Evolutionary conservation across 148 eudicot species (phyloP).

Genomic region (Rhododendron henanense): DNA sequence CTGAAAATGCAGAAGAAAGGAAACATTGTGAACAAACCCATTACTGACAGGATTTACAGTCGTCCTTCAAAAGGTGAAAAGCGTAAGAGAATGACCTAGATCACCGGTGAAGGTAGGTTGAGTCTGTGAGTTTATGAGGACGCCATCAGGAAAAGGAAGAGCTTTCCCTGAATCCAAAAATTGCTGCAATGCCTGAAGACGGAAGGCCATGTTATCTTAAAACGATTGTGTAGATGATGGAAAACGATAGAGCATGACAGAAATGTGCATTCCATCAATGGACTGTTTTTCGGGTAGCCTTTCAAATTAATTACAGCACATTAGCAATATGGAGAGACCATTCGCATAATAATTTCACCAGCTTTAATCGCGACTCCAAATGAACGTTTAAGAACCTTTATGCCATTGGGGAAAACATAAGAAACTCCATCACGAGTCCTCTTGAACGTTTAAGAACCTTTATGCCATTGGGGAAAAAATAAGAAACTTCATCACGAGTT

Average conservation of each 20-base stretch:
- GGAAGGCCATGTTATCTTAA: not conserved
- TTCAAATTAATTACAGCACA: not conserved
- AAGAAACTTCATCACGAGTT: not conserved
- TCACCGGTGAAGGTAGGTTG: slow-evolving; percentile 57
- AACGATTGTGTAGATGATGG: not conserved
- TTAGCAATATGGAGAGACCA: not conserved
- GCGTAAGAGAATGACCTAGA: slow-evolving; percentile 42
- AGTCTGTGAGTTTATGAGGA: slow-evolving; percentile 72
- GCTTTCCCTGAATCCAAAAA: slow-evolving; percentile 69
- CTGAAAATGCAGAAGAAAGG: slow-evolving; percentile 36
- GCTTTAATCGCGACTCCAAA: not conserved
- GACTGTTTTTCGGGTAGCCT: not conserved
- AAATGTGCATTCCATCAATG: not conserved
- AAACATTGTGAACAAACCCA: not conserved
- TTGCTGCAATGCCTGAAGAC: slow-evolving; percentile 49
- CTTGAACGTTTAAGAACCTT: not conserved
- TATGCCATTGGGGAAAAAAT: not conserved
- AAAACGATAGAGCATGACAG: not conserved
- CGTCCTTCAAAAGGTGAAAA: not conserved
- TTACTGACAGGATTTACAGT: not conserved
- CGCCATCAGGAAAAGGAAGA: slow-evolving; percentile 65
- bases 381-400: not conserved
- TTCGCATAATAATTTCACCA: not conserved
- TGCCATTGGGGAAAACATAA: not conserved
- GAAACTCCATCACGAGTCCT: not conserved